Base-by-base conservation (phyloP, 306 rosid species). In the Herpetospermum pedunculosum region DNA sequence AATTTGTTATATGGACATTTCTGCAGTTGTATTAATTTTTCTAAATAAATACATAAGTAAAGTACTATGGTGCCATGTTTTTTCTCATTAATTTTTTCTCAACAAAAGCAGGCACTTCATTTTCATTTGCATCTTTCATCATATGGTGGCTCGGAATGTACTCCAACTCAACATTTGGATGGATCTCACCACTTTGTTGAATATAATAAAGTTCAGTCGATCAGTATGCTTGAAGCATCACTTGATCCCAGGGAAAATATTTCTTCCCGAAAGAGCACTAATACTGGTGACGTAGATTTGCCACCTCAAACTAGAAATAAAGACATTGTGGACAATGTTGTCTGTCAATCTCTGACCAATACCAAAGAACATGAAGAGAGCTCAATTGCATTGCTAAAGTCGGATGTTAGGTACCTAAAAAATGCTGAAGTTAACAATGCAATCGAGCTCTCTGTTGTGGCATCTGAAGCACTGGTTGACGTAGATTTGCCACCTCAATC, bases 401-500 rank as follows among this genome's bases (percentile, higher is more conserved):
- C 76, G 53, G 60, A 72, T 49, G 74, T 71, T 63, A 57, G 75
- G 65, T 63, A 72, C 78, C 81, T 47, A 48, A 77, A 80, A 82
- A 79, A 46, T 82, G 75, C 79, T 74, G 89, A 81, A 75, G 75
- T 84, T 77, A 76, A 81, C 55, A 77, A 81, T 80, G 92, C 92
- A 73, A 85, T 89, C 75, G 89, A 93, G 64, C 90, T 90, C 47
- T 90, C 89, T 62, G 80, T 89, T 76, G 89, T 84, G 14, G 98
- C 98, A 76, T 93, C 98, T 53, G 98, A 93, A 79, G 97, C 96
- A 81, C 44, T 93, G 78, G 92, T 85, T 79, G n/a, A n/a, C n/a
- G n/a, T n/a, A n/a, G n/a, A n/a, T n/a, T n/a, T n/a, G n/a, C 41
- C 74, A 70, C 77, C 81, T 38, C 25, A 71, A 57, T 26, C 49